Base-by-base conservation (phyloP, 2,329 filamentous ascomycete genomes). In the Verticillium zaregamsianum region DNA sequence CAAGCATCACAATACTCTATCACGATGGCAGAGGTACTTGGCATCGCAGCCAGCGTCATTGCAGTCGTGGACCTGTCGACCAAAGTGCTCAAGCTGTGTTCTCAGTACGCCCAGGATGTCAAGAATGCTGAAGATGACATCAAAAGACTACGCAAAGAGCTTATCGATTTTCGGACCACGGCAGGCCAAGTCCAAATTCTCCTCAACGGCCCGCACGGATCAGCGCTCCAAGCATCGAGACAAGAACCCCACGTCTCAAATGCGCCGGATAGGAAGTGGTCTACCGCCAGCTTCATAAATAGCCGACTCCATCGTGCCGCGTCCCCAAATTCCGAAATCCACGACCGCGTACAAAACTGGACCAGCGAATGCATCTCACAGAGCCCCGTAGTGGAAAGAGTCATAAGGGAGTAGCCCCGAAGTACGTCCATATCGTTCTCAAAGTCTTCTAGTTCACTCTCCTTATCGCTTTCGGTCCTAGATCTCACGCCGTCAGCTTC, bases 331-430 rank as follows among this genome's bases (percentile, higher is more conserved):
- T 62, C 28, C 8, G 56, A 62, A n/a, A 69, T 61, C 69, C 68
- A 71, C 2, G 39, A 14, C 5, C 56, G 57, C 2, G 64, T 70
- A 33, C 68, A 71, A 31, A 68, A 67, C 12, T 70, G 65, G 23
- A 80, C 78, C 3, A 81, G 69, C 8, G 63, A 54, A 65, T 81
- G 78, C 76, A 81, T 80, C 62, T 77, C 72, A 58, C 76, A 79
- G 1, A 60, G 59, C 14, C 63, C 67, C 1, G 65, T 64, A 35
- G 62, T 64, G n/a, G 60, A 68, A 14, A 59, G 57, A 1, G 61
- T 59, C 9, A 81, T 65, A 4, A 81, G 71, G 2, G 68, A 77
- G 64, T 71, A 81, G 58, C 73, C 66, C 49, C 67, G 65, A 11
- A 82, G 68, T 2, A 68, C 65, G 1, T 62, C 33, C 1, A 80